Evolutionary conservation across 306 rosid species (phyloP), one percentile per base, ranked within the genome.

Genomic region (Senna siamea): DNA sequence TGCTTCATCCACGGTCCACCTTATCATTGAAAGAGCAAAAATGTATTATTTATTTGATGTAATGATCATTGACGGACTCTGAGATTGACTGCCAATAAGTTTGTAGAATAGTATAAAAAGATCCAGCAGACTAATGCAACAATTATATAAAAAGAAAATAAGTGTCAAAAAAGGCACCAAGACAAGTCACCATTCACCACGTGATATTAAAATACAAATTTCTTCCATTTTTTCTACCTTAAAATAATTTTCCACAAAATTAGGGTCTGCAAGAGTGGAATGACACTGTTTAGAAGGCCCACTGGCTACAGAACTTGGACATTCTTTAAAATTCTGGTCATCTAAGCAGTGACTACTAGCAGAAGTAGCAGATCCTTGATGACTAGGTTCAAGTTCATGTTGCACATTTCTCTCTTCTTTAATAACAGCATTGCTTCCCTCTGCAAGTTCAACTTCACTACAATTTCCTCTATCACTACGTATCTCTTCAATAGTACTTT

Each of bases 161-260:
- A 66, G 13, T 54, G 14, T 18, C 26, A 41, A 43, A 73, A 75
- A 52, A 38, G 50, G 63, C 3, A 9, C 55, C 52, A 28, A 79
- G 38, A 51, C 66, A 41, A 1, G 17, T 53, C 46, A 41, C 38
- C 57, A 66, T 72, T 83, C 15, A n/a, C 44, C 61, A 67, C 51
- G 75, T 53, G 52, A 30, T 14, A 54, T 44, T 43, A 52, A 62
- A 32, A 72, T 7, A n/a, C 23, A 60, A 44, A 63, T 51, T 28
- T 46, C 10, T 83, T 71, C 32, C 68, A 32, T 57, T 46, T 67
- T 77, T 46, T 59, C 68, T 84, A 93, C 98, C 98, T 91, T 93
- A 80, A 93, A 93, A 89, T 91, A 93, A 65, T 89, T 91, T 78
- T 93, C 94, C 81, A 93, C 96, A 79, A 91, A 91, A 82, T 91